These are phyloP conservation scores for Epichloe gansuensis DNA, from an alignment of 2,329 filamentous ascomycete species.

Conservation along the genomic window DNA sequence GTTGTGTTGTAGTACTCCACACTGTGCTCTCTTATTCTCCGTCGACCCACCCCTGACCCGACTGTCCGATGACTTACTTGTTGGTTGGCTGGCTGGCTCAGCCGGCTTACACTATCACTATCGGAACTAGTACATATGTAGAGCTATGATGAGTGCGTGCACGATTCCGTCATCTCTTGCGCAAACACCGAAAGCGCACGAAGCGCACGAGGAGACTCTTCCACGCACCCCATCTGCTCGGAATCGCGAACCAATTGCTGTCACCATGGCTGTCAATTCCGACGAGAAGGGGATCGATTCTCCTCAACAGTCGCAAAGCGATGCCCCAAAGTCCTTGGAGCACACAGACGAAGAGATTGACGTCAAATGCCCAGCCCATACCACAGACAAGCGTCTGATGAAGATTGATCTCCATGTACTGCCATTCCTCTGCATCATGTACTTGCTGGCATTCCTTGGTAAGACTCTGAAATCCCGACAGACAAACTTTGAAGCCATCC, in stretches of 20 bases:
- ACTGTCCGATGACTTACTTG: no score
- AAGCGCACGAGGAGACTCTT: background rate
- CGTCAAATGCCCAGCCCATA: constrained; percentile 34
- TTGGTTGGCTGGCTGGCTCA: no score
- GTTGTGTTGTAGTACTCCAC: no score
- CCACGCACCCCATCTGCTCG: background rate
- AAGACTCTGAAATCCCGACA: constrained; percentile 4
- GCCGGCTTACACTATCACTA: no score
- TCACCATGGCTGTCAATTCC: constrained; percentile 8
- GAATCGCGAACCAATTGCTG: background rate
- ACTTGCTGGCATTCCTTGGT: constrained; percentile 55
- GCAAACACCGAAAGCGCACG: background rate
- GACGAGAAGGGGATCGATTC: constrained; percentile 11
- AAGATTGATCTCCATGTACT: constrained; percentile 62
- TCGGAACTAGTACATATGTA: no score
- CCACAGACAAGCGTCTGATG: constrained; percentile 51
- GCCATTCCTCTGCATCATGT: constrained; percentile 61
- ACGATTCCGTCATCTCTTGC: background rate
- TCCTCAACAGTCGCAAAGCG: constrained; percentile 7
- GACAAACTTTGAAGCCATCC: no score
- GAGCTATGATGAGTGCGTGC: background rate
- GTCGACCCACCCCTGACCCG: no score
- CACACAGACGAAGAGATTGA: constrained; percentile 3
- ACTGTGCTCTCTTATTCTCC: no score
- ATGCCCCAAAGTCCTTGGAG: background rate